Conservation (phyloP, 345 rosid species). For the Arabidopsis thaliana region TAIR10.1 NC_003074.8:1269501-1270000, state of each 20-base stretch:
- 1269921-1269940: not conserved
- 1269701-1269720: not conserved
- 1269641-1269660: not conserved
- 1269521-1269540: too few species aligned
- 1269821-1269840: not conserved
- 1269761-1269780: not conserved
- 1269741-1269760: not conserved
- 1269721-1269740: not conserved
- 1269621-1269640: not conserved
- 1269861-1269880: not conserved
- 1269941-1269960: not conserved
- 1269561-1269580: not conserved
- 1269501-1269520: not conserved
- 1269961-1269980: not conserved
- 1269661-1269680: not conserved
- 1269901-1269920: not conserved
- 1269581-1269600: conserved; percentile 5
- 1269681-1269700: not conserved
- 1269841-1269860: not conserved
- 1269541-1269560: not conserved
- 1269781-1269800: too few species aligned
- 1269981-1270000: conserved; percentile 30
- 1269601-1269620: conserved; percentile 1
- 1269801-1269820: not conserved
- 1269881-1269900: not conserved